Percentiles rank a stretch among this genome's conserved stretches.
phyloP scores from a whole-genome alignment of 177 flowering plant species.

The Vitis hybrid region DNA sequence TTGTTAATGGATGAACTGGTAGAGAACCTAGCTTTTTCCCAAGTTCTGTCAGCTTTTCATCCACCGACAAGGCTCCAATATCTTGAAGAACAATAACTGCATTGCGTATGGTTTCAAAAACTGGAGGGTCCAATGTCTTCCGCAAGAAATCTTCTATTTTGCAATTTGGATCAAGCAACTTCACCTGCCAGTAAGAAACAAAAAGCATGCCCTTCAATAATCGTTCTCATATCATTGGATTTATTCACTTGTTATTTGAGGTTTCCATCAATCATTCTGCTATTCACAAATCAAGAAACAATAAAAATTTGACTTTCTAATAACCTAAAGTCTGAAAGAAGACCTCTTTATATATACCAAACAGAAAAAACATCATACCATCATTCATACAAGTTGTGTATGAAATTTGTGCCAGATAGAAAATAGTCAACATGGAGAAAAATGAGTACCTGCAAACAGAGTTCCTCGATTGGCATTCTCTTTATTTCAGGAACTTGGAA shows the following conservation, averaged over 20 bases:
- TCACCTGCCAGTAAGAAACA: slow-evolving; percentile 60
- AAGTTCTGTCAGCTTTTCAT: slow-evolving; percentile 78
- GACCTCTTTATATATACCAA: background rate
- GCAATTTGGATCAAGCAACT: slow-evolving; percentile 75
- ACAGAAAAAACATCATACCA: no score
- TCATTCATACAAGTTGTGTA: no score
- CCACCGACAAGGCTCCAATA: slow-evolving; percentile 79
- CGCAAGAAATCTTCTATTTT: slow-evolving; percentile 63
- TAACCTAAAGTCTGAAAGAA: background rate
- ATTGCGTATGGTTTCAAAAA: slow-evolving; percentile 70
- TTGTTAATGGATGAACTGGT: slow-evolving; percentile 86
- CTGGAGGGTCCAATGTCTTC: slow-evolving; percentile 89
- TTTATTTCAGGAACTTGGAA: slow-evolving; percentile 92
- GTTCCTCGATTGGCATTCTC: slow-evolving; percentile 92
- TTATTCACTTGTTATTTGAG: no score
- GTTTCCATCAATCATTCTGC: no score
- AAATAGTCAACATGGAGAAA: background rate
- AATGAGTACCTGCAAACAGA: slow-evolving; percentile 82
- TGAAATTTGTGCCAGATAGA: background rate
- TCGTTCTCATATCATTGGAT: no score
- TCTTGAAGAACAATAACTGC: slow-evolving; percentile 78
- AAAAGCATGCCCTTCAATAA: background rate
- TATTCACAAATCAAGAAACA: no score
- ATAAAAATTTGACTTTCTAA: no score
- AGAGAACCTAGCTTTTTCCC: slow-evolving; percentile 81